Percentiles rank a stretch among this genome's conserved stretches.
Evolutionary conservation across 2,329 filamentous ascomycete genomes (phyloP).

Genomic region (Cytospora piceae): DNA sequence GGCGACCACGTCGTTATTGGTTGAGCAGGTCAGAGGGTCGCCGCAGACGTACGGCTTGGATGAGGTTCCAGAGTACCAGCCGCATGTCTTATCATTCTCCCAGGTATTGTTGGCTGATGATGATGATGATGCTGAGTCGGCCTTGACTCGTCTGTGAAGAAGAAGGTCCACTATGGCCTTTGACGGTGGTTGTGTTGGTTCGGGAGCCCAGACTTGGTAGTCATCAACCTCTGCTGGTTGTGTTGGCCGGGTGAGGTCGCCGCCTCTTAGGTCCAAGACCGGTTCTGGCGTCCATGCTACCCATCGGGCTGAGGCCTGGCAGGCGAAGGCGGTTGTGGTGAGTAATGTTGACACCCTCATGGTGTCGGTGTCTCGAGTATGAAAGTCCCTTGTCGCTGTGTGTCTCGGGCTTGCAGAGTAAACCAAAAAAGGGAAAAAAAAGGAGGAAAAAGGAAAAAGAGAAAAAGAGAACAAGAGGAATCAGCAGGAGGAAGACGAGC

Average conservation of each 20-base stretch:
- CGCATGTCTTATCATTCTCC: constrained; percentile 36
- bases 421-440: neutral
- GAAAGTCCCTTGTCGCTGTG: constrained; percentile 8
- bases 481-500: constrained; percentile 8
- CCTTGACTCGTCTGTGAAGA: constrained; percentile 26
- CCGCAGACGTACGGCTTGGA: constrained; percentile 33
- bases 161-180: constrained; percentile 33
- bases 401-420: constrained; percentile 13
- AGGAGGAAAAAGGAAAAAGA: neutral
- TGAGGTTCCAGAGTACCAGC: constrained; percentile 33
- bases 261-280: constrained; percentile 19
- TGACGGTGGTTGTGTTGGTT: constrained; percentile 25
- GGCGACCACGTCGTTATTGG: constrained; percentile 41
- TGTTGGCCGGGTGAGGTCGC: constrained; percentile 21
- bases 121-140: constrained; percentile 19
- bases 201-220: constrained; percentile 11
- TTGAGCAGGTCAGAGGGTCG: constrained; percentile 33
- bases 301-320: constrained; percentile 19
- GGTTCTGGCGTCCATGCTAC: constrained; percentile 21
- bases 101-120: constrained; percentile 31
- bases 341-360: constrained; percentile 25
- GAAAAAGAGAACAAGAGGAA: no score
- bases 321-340: constrained; percentile 10
- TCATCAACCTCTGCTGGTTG: constrained; percentile 11
- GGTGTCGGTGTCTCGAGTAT: constrained; percentile 5